Conservation (phyloP, 1,139 yeast species). For the Yamadazyma friedrichii region DNA sequence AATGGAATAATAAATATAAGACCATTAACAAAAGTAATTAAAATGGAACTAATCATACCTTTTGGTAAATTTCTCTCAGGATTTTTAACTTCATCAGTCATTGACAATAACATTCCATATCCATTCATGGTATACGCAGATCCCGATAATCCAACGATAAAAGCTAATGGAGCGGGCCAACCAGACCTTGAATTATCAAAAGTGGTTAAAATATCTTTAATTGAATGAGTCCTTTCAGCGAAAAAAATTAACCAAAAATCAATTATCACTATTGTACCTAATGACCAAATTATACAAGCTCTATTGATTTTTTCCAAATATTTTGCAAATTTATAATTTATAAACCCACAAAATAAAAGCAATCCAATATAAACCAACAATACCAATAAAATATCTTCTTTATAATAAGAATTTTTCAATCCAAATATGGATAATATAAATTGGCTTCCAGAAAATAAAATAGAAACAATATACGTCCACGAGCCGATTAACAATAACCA, state of each 20-base stretch:
- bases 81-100: slow-evolving; percentile 76
- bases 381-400: slow-evolving; percentile 55
- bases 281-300: slow-evolving; percentile 70
- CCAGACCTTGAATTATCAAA: slow-evolving; percentile 74
- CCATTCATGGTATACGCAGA: slow-evolving; percentile 80
- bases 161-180: slow-evolving; percentile 67
- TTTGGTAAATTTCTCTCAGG: slow-evolving; percentile 79
- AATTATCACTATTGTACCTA: slow-evolving; percentile 67
- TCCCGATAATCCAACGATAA: slow-evolving; percentile 73
- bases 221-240: slow-evolving; percentile 59
- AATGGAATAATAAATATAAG: slow-evolving; percentile 70
- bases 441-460: slow-evolving; percentile 73
- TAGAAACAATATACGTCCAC: slow-evolving; percentile 73
- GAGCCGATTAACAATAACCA: slow-evolving; percentile 73
- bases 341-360: slow-evolving; percentile 57
- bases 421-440: slow-evolving; percentile 66
- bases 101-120: slow-evolving; percentile 76
- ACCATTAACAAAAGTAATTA: slow-evolving; percentile 66
- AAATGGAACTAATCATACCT: slow-evolving; percentile 67
- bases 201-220: slow-evolving; percentile 59
- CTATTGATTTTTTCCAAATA: slow-evolving; percentile 63
- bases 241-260: slow-evolving; percentile 61
- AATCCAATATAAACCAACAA: slow-evolving; percentile 54
- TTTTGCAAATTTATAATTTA: slow-evolving; percentile 59
- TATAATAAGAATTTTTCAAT: slow-evolving; percentile 55